phyloP scores from a whole-genome alignment of 805 yeast genomes.

The Millerago galiae region DNA sequence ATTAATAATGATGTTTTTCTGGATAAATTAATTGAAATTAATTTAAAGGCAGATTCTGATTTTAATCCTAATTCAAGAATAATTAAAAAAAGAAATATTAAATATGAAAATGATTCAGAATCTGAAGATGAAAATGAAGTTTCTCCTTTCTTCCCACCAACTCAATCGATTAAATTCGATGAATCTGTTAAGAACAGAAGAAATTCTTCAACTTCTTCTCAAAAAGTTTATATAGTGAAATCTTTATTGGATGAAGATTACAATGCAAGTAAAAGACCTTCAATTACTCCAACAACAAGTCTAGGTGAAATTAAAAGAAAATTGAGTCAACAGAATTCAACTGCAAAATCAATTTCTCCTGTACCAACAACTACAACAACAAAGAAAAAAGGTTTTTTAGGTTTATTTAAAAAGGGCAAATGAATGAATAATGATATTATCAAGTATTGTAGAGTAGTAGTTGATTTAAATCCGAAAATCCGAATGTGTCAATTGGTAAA shows the following conservation, averaged over 20 bases:
- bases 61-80: not conserved
- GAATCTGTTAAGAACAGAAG: conserved; percentile 15
- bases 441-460: too few relatives aligned
- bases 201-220: conserved; percentile 11
- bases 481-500: too few relatives aligned
- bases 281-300: conserved; percentile 1
- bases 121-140: not conserved
- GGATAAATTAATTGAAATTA: not conserved
- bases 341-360: not conserved
- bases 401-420: conserved; percentile 14
- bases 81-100: not conserved
- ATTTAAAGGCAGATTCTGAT: conserved; percentile 1
- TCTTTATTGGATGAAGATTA: conserved; percentile 18
- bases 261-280: conserved; percentile 5
- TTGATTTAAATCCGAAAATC: too few relatives aligned
- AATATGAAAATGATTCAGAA: too few relatives aligned
- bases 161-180: conserved; percentile 19
- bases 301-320: conserved; percentile 4
- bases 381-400: conserved; percentile 12
- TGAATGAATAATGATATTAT: not conserved
- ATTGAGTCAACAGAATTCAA: not conserved
- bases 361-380: not conserved
- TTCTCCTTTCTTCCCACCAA: not conserved
- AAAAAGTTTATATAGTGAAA: conserved; percentile 19
- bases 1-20: not conserved